Base-by-base conservation (phyloP, 2,329 filamentous ascomycete species). In the Cladobotryum protrusum region DNA sequence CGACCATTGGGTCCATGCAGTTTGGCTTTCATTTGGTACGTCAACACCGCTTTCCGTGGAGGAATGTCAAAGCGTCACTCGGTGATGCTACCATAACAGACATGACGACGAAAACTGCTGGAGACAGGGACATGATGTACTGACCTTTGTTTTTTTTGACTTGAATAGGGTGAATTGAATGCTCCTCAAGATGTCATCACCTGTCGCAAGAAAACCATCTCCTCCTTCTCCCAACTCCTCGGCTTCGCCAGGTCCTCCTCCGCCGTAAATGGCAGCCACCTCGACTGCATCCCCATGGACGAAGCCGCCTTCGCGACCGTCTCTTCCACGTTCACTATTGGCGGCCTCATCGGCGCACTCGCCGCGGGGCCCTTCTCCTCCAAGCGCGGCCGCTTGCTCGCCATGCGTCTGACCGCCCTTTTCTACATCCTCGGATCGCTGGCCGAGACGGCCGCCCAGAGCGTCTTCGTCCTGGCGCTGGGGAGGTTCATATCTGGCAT, bases 151-250 rank as follows among this genome's bases (percentile, higher is more conserved):
- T 46, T 45, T 13, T 18, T 35, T 15, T 4, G 3, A 4, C 24
- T 36, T 18, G 37, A 35, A 41, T 39, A 67, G 91, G 88, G 90
- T 59, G 93, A 97, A 67, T 81, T 99, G 55, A 99, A 99, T 67
- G 89, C 92, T 8, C 93, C 93, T 8, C 86, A 96, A 77, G 86
- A 91, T 74, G 89, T 95, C 61, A 86, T 99, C 61, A 95, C 88
- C 50, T 97, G 93, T 72, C 82, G 82, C 58, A 83, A 82, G 55
- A 70, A 72, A 55, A 66, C 70, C 44, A 68, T 71, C 45, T 67
- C 67, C 36, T 52, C 61, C 11, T 48, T 63, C 49, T 46, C 55
- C 47, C 59, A 60, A 34, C 49, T 65, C 49, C 57, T 58, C 17
- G 56, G 54, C 36, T 59, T 65, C 60, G 51, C 66, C 50, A 56